Percentiles rank a stretch among this genome's conserved stretches.
These are phyloP conservation scores for Dictyostelium intermedium DNA, from an alignment of 78 protist species.

Conservation along the genomic window DNA sequence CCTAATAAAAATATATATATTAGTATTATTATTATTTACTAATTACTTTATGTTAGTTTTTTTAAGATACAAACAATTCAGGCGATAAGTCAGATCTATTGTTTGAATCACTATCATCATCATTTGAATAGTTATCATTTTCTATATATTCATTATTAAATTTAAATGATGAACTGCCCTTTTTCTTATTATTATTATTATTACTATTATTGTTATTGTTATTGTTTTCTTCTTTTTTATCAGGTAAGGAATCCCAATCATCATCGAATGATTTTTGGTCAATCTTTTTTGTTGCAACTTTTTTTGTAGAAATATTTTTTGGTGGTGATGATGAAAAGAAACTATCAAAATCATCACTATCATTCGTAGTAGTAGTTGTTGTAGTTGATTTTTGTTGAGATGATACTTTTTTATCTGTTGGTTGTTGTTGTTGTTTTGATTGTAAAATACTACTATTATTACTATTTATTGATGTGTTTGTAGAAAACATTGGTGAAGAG, in stretches of 20 bases:
- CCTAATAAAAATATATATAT: neutral
- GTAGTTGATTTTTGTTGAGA: neutral
- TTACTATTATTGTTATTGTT: neutral
- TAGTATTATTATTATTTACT: no score
- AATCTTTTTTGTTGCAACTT: constrained; percentile 14
- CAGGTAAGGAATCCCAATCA: constrained; percentile 74
- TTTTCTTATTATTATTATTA: neutral
- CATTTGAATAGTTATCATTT: neutral
- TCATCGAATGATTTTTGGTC: constrained; percentile 52
- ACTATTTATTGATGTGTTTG: neutral
- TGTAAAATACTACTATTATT: neutral
- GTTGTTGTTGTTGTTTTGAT: neutral
- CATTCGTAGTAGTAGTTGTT: neutral
- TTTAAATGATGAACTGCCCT: neutral
- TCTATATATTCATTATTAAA: neutral
- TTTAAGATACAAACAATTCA: neutral
- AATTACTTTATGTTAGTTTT: neutral
- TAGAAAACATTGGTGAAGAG: neutral
- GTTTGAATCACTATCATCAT: neutral
- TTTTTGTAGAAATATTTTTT: neutral
- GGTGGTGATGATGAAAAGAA: constrained; percentile 13
- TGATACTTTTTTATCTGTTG: neutral
- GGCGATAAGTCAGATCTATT: neutral
- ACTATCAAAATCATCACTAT: constrained; percentile 31
- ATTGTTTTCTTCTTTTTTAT: neutral